Percentiles rank a stretch among this genome's conserved stretches.
Conservation (phyloP, 306 rosid species). For the Glycyrrhiza uralensis region DNA sequence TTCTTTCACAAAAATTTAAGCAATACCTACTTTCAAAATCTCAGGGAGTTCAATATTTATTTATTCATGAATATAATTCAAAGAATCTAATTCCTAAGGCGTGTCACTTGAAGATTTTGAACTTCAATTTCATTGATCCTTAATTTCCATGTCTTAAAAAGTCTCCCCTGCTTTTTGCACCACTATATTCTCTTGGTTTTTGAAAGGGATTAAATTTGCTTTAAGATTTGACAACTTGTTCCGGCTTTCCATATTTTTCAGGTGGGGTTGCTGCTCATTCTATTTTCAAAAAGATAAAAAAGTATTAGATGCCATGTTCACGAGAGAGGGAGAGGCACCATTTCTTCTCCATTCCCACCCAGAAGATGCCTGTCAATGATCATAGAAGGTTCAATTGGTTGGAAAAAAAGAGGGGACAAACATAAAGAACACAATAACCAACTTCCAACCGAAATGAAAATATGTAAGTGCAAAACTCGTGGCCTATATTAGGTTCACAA, state of each 20-base stretch:
- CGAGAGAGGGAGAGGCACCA: slow-evolving; percentile 21
- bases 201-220: slow-evolving; percentile 20
- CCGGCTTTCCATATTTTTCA: slow-evolving; percentile 20
- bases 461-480: slow-evolving; percentile 42
- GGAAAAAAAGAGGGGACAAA: not conserved
- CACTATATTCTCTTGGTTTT: slow-evolving; percentile 24
- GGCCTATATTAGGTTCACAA: slow-evolving; percentile 29
- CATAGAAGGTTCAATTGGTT: not conserved
- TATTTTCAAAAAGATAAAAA: slow-evolving; percentile 6
- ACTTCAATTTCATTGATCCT: slow-evolving; percentile 9
- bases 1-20: not conserved
- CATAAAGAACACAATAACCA: slow-evolving; percentile 8
- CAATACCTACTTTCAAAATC: not conserved
- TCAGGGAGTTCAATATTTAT: not conserved
- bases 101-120: slow-evolving; percentile 9
- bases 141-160: slow-evolving; percentile 3
- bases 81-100: slow-evolving; percentile 27
- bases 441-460: not conserved
- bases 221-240: slow-evolving; percentile 51
- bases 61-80: not conserved
- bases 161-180: not conserved
- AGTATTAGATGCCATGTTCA: slow-evolving; percentile 54
- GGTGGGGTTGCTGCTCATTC: slow-evolving; percentile 13
- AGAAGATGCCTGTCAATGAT: slow-evolving; percentile 34
- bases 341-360: slow-evolving; percentile 33